These are phyloP conservation scores for Neurospora tetraspora DNA, from an alignment of 495 filamentous ascomycete species.

Conservation along the genomic window DNA sequence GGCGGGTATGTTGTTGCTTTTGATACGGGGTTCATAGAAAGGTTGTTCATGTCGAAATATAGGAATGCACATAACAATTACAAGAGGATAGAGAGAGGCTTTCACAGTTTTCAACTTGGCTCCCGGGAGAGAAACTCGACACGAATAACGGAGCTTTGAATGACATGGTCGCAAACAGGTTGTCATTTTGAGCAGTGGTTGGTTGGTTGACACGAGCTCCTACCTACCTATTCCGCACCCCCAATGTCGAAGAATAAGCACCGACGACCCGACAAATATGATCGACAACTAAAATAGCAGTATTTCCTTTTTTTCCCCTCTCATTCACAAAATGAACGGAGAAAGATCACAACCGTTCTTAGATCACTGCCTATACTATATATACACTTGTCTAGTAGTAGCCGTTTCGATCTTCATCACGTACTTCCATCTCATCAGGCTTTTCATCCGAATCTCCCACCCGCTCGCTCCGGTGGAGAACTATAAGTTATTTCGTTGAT, in stretches of 20 bases:
- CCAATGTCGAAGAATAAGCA: too few relatives aligned
- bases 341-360: too few relatives aligned
- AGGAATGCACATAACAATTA: not conserved
- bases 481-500: not conserved
- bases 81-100: not conserved
- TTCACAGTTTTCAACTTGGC: not conserved
- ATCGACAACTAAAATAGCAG: too few relatives aligned
- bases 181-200: too few relatives aligned
- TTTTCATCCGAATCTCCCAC: not conserved
- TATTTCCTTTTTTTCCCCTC: too few relatives aligned
- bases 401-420: not conserved
- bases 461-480: not conserved
- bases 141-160: too few relatives aligned
- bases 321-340: too few relatives aligned
- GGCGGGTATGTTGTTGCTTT: not conserved
- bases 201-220: too few relatives aligned
- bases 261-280: too few relatives aligned
- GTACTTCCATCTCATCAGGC: not conserved
- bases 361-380: not conserved
- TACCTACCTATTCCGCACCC: too few relatives aligned
- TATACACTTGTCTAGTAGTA: not conserved
- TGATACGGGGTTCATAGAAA: not conserved
- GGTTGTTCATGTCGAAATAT: not conserved
- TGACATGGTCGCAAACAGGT: too few relatives aligned
- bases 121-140: not conserved